Conservation (phyloP, 108 stramenopile species). For the Discostella pseudostelligera region DNA sequence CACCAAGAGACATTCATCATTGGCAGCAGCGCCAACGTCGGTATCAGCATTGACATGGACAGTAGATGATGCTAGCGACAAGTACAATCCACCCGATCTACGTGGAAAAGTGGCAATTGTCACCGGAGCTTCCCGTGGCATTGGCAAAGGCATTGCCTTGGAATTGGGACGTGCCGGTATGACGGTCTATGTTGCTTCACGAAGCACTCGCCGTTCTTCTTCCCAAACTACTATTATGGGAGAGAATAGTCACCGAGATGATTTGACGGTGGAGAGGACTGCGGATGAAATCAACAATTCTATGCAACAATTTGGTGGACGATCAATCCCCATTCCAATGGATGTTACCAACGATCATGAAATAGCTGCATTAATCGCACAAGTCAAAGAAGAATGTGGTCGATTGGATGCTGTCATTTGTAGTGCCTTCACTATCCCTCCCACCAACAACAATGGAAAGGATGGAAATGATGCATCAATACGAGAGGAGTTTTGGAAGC, state of each 20-base stretch:
- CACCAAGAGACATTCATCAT: no score
- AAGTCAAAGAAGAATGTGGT: slow-evolving; percentile 48
- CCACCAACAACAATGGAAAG: slow-evolving; percentile 29
- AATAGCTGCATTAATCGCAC: slow-evolving; percentile 41
- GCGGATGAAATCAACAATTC: slow-evolving; percentile 47
- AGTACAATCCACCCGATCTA: slow-evolving; percentile 14
- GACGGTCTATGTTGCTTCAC: slow-evolving; percentile 59
- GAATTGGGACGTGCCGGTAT: slow-evolving; percentile 65
- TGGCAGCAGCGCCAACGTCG: no score
- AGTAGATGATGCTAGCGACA: slow-evolving; percentile 7
- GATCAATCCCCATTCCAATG: slow-evolving; percentile 45
- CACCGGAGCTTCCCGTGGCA: slow-evolving; percentile 49
- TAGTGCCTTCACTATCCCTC: slow-evolving; percentile 61
- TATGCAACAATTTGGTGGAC: slow-evolving; percentile 51
- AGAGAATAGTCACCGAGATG: no score
- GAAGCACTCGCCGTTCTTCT: slow-evolving; percentile 25
- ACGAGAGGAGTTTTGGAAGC: slow-evolving; percentile 76
- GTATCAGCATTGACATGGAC: no score
- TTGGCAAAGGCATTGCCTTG: slow-evolving; percentile 80
- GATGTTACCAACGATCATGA: slow-evolving; percentile 55
- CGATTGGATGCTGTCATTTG: slow-evolving; percentile 72
- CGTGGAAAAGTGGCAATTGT: slow-evolving; percentile 35
- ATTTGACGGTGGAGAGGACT: slow-evolving; percentile 60
- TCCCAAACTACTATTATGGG: no score
- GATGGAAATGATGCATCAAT: slow-evolving; percentile 45